Base-by-base conservation (phyloP, 2,329 filamentous ascomycete species). In the Neopestalotiopsis clavispora region DNA sequence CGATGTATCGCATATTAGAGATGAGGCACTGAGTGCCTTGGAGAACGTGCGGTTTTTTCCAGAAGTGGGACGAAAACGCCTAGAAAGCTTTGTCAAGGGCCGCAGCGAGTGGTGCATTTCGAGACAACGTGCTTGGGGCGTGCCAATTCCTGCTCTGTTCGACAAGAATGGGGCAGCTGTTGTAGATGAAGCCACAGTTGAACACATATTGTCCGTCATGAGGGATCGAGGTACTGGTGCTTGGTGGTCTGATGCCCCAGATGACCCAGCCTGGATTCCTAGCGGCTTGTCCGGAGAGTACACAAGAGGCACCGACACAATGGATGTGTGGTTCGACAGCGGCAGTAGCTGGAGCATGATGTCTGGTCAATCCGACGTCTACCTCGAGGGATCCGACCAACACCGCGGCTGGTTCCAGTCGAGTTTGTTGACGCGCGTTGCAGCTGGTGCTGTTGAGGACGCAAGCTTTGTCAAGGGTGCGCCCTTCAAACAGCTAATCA, bases 271-370 rank as follows among this genome's bases (percentile, higher is more conserved):
- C 0, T 99, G 95, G 95, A 85, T 97, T 40, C 89, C 91, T 1
- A 80, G 88, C 5, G 86, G 88, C 10, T 83, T 97, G 1, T 81
- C 82, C 40, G 82, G 85, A 14, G 77, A 82, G 4, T 96, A 92
- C 77, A 84, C 87, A 62, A 91, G 96, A 71, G 95, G 95, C 14
- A 93, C 86, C 58, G 96, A 99, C 76, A 99, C 96, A 0, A 99
- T 99, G 96, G 96, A 99, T 79, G 96, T 99, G 10, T 99, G 96
- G 96, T 99, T 99, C 74, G 96, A 99, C 79, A 98, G 96, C 73
- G 96, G 96, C 5, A 97, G 93, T 64, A 97, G 94, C 76, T 99
- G 96, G 96, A 92, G 85, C 4, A 85, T 89, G 76, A 84, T 83
- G 34, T 74, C 79, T 9, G 76, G 78, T 34, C 90, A 78, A 30